Evolutionary conservation across 305 asterid genomes (phyloP).

Genomic region (Coffea humblotiana): DNA sequence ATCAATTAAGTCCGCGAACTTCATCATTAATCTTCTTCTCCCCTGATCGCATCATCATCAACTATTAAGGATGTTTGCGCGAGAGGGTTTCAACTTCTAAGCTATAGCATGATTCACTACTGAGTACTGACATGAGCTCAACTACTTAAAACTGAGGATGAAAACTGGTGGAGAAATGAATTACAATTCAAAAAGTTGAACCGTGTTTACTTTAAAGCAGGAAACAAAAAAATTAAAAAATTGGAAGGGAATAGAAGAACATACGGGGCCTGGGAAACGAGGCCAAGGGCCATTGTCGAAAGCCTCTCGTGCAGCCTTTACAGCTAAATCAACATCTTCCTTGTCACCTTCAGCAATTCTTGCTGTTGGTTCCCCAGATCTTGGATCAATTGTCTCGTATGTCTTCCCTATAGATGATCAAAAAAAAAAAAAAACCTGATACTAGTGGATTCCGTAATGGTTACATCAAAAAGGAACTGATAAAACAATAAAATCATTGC

Average conservation of each 20-base stretch:
- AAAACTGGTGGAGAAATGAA: background rate
- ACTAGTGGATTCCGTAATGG: too few relatives aligned
- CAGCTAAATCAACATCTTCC: conserved; percentile 45
- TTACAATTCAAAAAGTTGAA: background rate
- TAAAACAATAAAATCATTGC: too few relatives aligned
- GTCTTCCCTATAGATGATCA: conserved; percentile 23
- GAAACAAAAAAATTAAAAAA: too few relatives aligned
- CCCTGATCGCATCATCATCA: conserved; percentile 21
- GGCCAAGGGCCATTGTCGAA: conserved; percentile 58
- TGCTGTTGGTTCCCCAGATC: conserved; percentile 38
- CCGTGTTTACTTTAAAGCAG: background rate
- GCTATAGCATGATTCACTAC: background rate
- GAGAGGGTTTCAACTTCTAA: background rate
- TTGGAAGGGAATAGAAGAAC: background rate
- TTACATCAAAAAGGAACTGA: too few relatives aligned
- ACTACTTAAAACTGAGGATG: background rate
- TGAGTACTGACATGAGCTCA: background rate
- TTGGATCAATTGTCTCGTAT: conserved; percentile 42
- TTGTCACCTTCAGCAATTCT: conserved; percentile 44
- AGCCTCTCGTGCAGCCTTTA: conserved; percentile 48
- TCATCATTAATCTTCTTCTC: conserved; percentile 39
- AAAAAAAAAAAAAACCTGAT: too few relatives aligned
- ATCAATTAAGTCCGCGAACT: conserved; percentile 36
- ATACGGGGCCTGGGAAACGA: conserved; percentile 41
- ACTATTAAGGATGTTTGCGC: background rate